Conservation (phyloP, 805 yeast genomes). For the Sugiyamaella americana region DNA sequence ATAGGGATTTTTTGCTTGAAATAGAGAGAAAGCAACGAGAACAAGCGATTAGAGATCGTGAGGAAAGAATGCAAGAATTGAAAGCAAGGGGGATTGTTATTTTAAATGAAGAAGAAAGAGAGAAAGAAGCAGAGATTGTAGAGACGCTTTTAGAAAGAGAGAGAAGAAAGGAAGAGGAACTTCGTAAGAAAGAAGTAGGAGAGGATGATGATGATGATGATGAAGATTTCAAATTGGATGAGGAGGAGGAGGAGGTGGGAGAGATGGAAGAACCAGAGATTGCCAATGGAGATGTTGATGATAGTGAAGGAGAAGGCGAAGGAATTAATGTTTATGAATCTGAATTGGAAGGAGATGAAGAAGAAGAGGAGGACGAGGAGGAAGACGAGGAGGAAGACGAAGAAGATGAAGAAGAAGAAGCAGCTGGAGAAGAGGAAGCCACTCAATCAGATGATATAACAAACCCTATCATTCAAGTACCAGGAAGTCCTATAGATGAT, state of each 20-base stretch:
- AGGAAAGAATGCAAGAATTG: conserved; percentile 16
- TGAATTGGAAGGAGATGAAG: conserved; percentile 11
- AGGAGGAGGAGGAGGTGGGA: conserved; percentile 9
- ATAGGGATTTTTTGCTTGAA: conserved; percentile 6
- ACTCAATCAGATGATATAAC: conserved; percentile 1
- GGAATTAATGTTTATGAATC: not conserved
- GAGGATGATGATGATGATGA: conserved; percentile 9
- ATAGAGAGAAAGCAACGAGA: conserved; percentile 17
- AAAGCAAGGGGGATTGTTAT: conserved; percentile 18
- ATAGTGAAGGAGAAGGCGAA: not conserved
- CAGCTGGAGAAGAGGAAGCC: conserved; percentile 7
- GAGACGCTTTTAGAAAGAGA: conserved; percentile 21
- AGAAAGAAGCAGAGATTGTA: conserved; percentile 18
- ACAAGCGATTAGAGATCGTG: conserved; percentile 17
- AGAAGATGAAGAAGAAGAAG: conserved; percentile 7
- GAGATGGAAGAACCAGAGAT: conserved; percentile 7
- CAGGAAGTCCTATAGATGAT: conserved; percentile 2
- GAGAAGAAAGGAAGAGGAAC: conserved; percentile 18
- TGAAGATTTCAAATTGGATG: conserved; percentile 9
- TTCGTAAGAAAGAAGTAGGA: conserved; percentile 14
- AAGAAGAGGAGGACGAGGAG: conserved; percentile 10
- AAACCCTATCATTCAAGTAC: conserved; percentile 1
- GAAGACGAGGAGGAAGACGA: conserved; percentile 8
- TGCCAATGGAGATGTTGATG: conserved; percentile 3
- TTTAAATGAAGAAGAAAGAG: conserved; percentile 16